Evolutionary conservation across 306 rosid genomes (phyloP).

Genomic region (Castanea sativa): DNA sequence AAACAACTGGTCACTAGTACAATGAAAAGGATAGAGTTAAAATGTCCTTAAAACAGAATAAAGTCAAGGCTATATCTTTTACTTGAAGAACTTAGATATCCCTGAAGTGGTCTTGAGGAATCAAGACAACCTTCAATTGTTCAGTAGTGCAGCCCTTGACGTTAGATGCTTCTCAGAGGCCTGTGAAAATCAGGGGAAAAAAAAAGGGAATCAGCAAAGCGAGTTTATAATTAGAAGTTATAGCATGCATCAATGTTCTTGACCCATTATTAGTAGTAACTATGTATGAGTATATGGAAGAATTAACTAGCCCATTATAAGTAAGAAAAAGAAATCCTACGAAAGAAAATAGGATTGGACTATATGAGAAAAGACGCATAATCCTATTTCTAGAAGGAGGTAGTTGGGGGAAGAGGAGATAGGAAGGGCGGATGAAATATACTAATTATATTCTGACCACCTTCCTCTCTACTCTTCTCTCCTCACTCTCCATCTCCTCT

Average conservation of each 20-base stretch:
- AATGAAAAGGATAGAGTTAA: slow-evolving; percentile 20
- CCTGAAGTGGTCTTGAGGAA: slow-evolving; percentile 18
- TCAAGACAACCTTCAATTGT: slow-evolving; percentile 46
- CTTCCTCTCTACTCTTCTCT: too few species aligned
- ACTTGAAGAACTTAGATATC: slow-evolving; percentile 35
- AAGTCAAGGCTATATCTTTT: slow-evolving; percentile 28
- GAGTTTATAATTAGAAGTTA: neutral
- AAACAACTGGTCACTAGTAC: slow-evolving; percentile 33
- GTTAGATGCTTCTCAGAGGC: slow-evolving; percentile 66
- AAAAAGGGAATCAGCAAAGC: neutral
- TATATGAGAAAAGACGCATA: neutral
- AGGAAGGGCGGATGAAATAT: too few species aligned
- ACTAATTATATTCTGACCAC: too few species aligned
- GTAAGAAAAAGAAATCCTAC: neutral
- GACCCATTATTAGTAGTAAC: too few species aligned
- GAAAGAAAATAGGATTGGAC: neutral
- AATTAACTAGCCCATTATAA: neutral
- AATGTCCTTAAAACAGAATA: slow-evolving; percentile 35
- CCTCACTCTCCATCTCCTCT: too few species aligned
- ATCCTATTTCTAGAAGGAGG: too few species aligned
- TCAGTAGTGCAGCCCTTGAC: slow-evolving; percentile 70
- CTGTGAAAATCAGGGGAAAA: slow-evolving; percentile 28
- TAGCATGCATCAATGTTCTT: too few species aligned
- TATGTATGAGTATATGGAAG: too few species aligned
- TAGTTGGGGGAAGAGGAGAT: too few species aligned